These are phyloP conservation scores for Solanum sejunctum DNA, from an alignment of 257 asterid species.

Conservation along the genomic window DNA sequence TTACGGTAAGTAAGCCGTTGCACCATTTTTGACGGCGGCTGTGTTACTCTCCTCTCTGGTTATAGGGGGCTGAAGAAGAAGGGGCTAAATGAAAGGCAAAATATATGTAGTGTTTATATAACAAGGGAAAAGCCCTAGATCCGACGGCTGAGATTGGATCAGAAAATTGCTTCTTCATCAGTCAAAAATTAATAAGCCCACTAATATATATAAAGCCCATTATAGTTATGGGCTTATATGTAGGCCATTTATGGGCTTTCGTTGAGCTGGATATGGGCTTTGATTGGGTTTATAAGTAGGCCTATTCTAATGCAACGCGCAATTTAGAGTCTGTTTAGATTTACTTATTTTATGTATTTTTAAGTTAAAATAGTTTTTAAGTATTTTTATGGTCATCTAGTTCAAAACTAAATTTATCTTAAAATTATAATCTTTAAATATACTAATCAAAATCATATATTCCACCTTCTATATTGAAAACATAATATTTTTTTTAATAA, in stretches of 20 bases:
- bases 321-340: background rate
- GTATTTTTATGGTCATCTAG: no score
- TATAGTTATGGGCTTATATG: background rate
- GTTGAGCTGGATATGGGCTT: background rate
- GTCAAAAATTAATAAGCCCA: background rate
- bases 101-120: background rate
- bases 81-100: background rate
- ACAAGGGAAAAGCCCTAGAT: conserved; percentile 15
- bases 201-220: background rate
- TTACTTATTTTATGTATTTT: background rate
- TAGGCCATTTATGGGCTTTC: background rate
- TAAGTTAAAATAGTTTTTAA: no score
- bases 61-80: background rate
- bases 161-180: background rate
- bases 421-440: no score
- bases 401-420: no score
- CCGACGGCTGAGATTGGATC: conserved; percentile 13
- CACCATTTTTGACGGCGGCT: conserved; percentile 39
- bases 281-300: no score
- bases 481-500: no score
- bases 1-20: conserved; percentile 60
- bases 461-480: no score
- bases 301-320: background rate
- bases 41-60: background rate
- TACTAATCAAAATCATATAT: no score